These are phyloP conservation scores for Adansonia madagascariensis DNA, from an alignment of 441 rosid species.

Conservation along the genomic window DNA sequence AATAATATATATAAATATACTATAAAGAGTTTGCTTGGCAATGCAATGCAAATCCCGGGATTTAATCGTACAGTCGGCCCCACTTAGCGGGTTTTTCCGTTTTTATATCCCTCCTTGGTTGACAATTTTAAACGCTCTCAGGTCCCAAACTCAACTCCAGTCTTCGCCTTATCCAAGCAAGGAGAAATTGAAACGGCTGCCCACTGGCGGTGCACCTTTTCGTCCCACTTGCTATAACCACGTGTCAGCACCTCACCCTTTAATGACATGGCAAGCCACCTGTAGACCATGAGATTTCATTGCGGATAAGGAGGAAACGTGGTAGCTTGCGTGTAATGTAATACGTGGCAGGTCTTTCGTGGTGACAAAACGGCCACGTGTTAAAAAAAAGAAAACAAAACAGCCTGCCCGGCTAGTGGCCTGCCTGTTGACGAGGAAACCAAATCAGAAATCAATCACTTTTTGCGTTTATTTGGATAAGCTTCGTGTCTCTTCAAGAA, in stretches of 20 bases:
- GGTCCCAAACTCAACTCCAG: too few relatives aligned
- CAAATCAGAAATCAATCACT: slow-evolving; percentile 4
- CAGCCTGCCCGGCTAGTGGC: too few relatives aligned
- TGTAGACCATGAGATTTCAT: slow-evolving; percentile 30
- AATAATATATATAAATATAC: too few relatives aligned
- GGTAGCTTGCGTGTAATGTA: slow-evolving; percentile 35
- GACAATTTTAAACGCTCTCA: too few relatives aligned
- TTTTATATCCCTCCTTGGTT: too few relatives aligned
- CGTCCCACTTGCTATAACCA: background rate
- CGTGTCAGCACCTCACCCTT: slow-evolving; percentile 11
- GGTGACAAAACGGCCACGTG: slow-evolving; percentile 35
- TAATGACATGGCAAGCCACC: slow-evolving; percentile 34
- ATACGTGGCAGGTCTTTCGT: slow-evolving; percentile 31
- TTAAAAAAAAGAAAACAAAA: background rate
- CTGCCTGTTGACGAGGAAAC: slow-evolving; percentile 39
- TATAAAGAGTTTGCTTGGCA: background rate
- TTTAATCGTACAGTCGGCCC: too few relatives aligned
- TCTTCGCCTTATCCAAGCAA: too few relatives aligned
- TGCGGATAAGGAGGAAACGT: slow-evolving; percentile 42
- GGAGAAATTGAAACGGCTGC: too few relatives aligned
- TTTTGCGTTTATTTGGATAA: slow-evolving; percentile 39
- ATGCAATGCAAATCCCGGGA: slow-evolving; percentile 29
- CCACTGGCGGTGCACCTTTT: background rate
- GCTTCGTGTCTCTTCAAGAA: slow-evolving; percentile 36
- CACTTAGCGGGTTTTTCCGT: too few relatives aligned